These are phyloP conservation scores for Colletotrichum gloeosporioides DNA, from an alignment of 2,329 filamentous ascomycete genomes.

Conservation along the genomic window DNA sequence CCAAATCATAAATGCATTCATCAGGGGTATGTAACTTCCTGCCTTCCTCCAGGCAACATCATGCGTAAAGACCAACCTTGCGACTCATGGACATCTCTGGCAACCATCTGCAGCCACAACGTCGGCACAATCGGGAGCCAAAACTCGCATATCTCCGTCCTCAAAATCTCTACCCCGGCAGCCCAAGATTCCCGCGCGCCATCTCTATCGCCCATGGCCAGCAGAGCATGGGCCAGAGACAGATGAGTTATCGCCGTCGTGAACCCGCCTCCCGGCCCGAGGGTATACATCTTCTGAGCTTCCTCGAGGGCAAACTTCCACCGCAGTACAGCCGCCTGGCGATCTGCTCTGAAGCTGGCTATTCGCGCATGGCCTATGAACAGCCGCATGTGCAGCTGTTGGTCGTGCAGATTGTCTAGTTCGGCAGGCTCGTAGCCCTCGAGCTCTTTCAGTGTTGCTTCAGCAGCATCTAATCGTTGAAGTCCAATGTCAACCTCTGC, in stretches of 20 bases:
- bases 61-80: slow-evolving; percentile 36
- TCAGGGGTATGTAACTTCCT: slow-evolving; percentile 18
- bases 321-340: slow-evolving; percentile 9
- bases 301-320: slow-evolving; percentile 27
- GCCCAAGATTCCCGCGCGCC: slow-evolving; percentile 27
- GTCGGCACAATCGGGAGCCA: slow-evolving; percentile 34
- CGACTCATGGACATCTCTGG: slow-evolving; percentile 26
- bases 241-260: slow-evolving; percentile 30
- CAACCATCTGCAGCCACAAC: slow-evolving; percentile 33
- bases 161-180: slow-evolving; percentile 4
- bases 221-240: slow-evolving; percentile 32
- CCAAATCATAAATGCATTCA: background rate
- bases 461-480: slow-evolving; percentile 16
- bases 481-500: slow-evolving; percentile 30
- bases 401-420: slow-evolving; percentile 34
- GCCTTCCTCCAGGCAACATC: slow-evolving; percentile 33
- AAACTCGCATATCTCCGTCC: slow-evolving; percentile 33
- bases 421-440: slow-evolving; percentile 23
- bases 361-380: slow-evolving; percentile 30
- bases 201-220: slow-evolving; percentile 23
- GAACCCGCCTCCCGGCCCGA: slow-evolving; percentile 28
- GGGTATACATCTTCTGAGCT: slow-evolving; percentile 25
- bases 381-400: slow-evolving; percentile 34
- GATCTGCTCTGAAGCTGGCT: background rate
- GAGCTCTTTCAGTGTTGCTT: slow-evolving; percentile 19